Evolutionary conservation across 164 flowering plant species (phyloP).

Genomic region (Stephania cephalantha): DNA sequence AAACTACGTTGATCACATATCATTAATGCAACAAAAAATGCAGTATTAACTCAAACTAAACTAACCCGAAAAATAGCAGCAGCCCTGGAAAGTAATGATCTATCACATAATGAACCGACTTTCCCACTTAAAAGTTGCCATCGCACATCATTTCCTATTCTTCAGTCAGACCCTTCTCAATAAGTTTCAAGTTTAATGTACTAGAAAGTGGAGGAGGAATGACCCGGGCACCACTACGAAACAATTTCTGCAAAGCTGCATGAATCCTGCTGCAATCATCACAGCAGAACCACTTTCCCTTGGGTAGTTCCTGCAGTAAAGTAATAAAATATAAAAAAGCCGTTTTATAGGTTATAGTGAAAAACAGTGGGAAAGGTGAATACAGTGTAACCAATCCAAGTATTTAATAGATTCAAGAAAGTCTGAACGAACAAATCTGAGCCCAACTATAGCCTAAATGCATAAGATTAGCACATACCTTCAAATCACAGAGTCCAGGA

Average conservation of each 20-base stretch:
- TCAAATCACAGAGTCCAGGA: conserved; percentile 58
- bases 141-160: conserved; percentile 32
- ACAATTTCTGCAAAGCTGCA: conserved; percentile 35
- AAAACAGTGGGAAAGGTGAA: neutral
- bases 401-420: no score
- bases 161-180: conserved; percentile 35
- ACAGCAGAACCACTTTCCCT: conserved; percentile 85
- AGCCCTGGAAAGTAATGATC: conserved; percentile 63
- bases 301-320: conserved; percentile 64
- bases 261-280: conserved; percentile 58
- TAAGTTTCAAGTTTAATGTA: conserved; percentile 40
- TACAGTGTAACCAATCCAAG: neutral
- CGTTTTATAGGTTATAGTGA: neutral
- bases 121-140: conserved; percentile 80
- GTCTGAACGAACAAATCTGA: neutral
- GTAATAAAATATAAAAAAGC: neutral
- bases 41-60: neutral
- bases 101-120: conserved; percentile 44
- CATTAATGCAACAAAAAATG: neutral
- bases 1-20: no score
- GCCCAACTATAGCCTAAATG: neutral
- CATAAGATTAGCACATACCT: conserved; percentile 34
- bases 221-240: conserved; percentile 35
- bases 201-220: conserved; percentile 41
- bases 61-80: conserved; percentile 83